A percentile compares a stretch with the other conserved stretches of the same genome.
phyloP scores from a whole-genome alignment of 2,329 filamentous ascomycete genomes.

The Cordyceps javanica region DNA sequence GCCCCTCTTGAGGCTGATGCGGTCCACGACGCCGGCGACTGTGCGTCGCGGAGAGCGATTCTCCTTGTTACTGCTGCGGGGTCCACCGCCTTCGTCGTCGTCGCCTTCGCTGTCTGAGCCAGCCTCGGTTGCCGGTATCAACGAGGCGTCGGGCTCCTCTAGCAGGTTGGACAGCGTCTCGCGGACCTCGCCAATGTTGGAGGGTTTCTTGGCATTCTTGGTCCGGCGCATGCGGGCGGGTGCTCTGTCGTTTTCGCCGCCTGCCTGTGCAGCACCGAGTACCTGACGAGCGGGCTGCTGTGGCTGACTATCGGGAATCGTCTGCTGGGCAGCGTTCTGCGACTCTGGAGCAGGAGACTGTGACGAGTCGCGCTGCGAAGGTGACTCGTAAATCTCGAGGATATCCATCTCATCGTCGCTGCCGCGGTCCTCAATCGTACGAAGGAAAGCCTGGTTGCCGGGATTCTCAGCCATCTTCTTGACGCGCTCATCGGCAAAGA shows the following conservation, averaged over 20 bases:
- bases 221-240: slow-evolving; percentile 58
- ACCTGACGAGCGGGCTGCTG: slow-evolving; percentile 18
- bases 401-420: slow-evolving; percentile 73
- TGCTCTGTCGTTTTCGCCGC: slow-evolving; percentile 38
- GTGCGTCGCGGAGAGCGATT: slow-evolving; percentile 35
- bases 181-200: slow-evolving; percentile 72
- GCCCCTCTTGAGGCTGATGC: slow-evolving; percentile 62
- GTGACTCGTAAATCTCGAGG: slow-evolving; percentile 43
- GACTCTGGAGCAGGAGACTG: slow-evolving; percentile 19
- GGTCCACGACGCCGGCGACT: slow-evolving; percentile 55
- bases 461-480: slow-evolving; percentile 85
- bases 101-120: slow-evolving; percentile 38
- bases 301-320: slow-evolving; percentile 48
- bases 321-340: slow-evolving; percentile 20
- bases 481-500: slow-evolving; percentile 83
- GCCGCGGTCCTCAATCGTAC: slow-evolving; percentile 78
- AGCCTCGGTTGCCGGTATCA: slow-evolving; percentile 39
- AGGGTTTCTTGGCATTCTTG: slow-evolving; percentile 58
- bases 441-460: slow-evolving; percentile 84
- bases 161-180: slow-evolving; percentile 79
- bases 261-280: slow-evolving; percentile 26
- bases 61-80: slow-evolving; percentile 40
- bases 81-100: slow-evolving; percentile 34
- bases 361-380: slow-evolving; percentile 28
- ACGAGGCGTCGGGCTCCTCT: slow-evolving; percentile 54